Base-by-base conservation (phyloP, 2,329 filamentous ascomycete species). In the Colletotrichum noveboracense region DNA sequence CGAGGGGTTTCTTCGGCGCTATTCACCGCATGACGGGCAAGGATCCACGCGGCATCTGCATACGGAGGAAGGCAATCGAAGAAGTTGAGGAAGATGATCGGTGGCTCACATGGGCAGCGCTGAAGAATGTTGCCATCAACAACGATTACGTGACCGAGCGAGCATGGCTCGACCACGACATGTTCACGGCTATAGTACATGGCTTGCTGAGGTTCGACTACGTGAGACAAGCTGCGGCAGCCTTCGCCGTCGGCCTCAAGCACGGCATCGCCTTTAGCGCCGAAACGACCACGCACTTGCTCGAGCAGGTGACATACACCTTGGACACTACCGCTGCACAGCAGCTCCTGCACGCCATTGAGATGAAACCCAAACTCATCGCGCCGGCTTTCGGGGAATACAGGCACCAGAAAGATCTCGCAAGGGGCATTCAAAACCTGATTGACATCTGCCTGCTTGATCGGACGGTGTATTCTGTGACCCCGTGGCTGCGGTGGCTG, bases 121-220 rank as follows among this genome's bases (percentile, higher is more conserved):
- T 48, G 77, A 77, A 66, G 78, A 69, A 74, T 79, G 78, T 24
- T 77, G 81, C 34, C 76, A 80, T 43, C 78, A 70, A 74, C 34
- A 84, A 83, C 6, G 80, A 84, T 5, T 86, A 82, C 74, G 82
- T 86, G 18, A 85, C 86, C 71, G 81, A 88, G 78, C 85, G 87
- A 61, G 83, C 84, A 3, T 80, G 79, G 6, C 78, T 90, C 18
- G 82, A 83, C 48, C 81, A 81, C 9, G 77, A 81, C 4, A 78
- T 90, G 7, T 83, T 88, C 12, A 86, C 90, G 75, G 82, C 85
- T 65, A 82, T 91, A 5, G 82, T 92, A 28, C 79, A 83, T 52
- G 88, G 88, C 2, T 84, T 91, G 66, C 80, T 92, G 12, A 84
- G 87, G 52, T 88, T 90, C 56, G 85, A 83, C 72, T 82, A 86